Percentiles rank a stretch among this genome's conserved stretches.
phyloP scores from a whole-genome alignment of 495 filamentous ascomycete genomes.

The Neurospora sp. region DNA sequence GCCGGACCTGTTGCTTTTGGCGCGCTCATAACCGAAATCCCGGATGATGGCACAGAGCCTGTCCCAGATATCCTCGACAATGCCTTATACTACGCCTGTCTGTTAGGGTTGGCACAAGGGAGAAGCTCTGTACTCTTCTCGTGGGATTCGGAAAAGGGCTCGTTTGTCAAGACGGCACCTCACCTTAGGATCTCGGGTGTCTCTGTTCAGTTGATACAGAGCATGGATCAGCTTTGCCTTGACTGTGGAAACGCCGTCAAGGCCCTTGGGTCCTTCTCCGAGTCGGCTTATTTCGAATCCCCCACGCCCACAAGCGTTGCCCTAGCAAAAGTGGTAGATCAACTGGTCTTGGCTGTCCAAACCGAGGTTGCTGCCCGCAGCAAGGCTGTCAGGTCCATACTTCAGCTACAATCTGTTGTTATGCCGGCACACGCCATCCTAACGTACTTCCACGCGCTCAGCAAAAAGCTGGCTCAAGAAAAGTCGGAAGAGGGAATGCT shows the following conservation, averaged over 20 bases:
- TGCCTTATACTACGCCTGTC: conserved; percentile 46
- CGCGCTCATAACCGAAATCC: conserved; percentile 37
- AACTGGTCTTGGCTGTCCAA: conserved; percentile 45
- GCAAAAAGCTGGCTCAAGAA: conserved; percentile 41
- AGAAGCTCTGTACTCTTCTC: conserved; percentile 70
- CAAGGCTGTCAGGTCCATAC: conserved; percentile 36
- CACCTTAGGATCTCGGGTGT: conserved; percentile 59
- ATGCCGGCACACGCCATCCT: conserved; percentile 53
- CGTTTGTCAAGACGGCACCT: conserved; percentile 47
- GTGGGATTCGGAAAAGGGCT: conserved; percentile 47
- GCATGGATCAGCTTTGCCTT: conserved; percentile 47
- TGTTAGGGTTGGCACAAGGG: conserved; percentile 68
- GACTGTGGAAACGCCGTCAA: conserved; percentile 49
- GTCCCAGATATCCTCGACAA: conserved; percentile 26
- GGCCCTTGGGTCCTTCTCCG: conserved; percentile 43
- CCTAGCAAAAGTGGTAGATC: conserved; percentile 48
- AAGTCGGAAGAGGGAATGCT: conserved; percentile 59
- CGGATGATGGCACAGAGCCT: not conserved
- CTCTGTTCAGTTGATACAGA: conserved; percentile 46
- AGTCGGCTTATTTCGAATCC: conserved; percentile 30
- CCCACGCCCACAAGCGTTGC: conserved; percentile 47
- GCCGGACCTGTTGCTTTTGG: conserved; percentile 66
- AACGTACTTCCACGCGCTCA: conserved; percentile 48
- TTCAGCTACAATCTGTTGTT: conserved; percentile 64
- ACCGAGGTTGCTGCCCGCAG: conserved; percentile 39